Evolutionary conservation across 805 yeast genomes (phyloP), one percentile per base, ranked within the genome.

Genomic region (Dipodascus geniculatus): DNA sequence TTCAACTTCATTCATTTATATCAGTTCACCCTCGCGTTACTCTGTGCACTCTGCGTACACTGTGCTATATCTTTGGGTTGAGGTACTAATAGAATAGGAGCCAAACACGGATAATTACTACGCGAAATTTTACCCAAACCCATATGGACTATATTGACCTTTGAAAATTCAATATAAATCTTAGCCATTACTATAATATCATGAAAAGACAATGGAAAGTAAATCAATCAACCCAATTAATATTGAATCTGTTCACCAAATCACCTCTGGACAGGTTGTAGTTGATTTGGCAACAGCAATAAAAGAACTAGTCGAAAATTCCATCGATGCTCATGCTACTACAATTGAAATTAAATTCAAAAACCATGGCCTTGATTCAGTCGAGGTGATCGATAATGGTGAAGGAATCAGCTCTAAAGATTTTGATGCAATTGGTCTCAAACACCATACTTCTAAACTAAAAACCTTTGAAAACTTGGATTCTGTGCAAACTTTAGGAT

Each of bases 211-310:
- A n/a, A n/a, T n/a, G n/a, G n/a, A n/a, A n/a, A n/a, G n/a, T 11
- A 28, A 28, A 11, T 28, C 62, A 53, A 71, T 71, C 56, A 60
- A 62, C 33, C 71, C 72, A 3, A 78, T 82, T 23, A 72, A 71
- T 35, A 58, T 58, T 1, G 60, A 61, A 8, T 95, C 90, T 59
- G 75, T 89, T 3, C 87, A 85, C 58, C 73, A 76, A 55, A 80
- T 91, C 54, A 88, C 96, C 0, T 87, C 97, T 0, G 96, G 96
- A 0, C 99, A 93, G 66, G 98, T 93, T 14, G 85, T 93, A 11
- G 78, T 82, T 3, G 96, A 87, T 60, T 68, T 93, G 48, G 73
- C 79, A 0, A 80, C 91, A 0, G 85, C 87, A 0, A 81, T 85
- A 28, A 91, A 91, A 64, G 99, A 91, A 65, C 69, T 90, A 1